Base-by-base conservation (phyloP, 73 alveolate species). In the Tetrahymena borealis region DNA sequence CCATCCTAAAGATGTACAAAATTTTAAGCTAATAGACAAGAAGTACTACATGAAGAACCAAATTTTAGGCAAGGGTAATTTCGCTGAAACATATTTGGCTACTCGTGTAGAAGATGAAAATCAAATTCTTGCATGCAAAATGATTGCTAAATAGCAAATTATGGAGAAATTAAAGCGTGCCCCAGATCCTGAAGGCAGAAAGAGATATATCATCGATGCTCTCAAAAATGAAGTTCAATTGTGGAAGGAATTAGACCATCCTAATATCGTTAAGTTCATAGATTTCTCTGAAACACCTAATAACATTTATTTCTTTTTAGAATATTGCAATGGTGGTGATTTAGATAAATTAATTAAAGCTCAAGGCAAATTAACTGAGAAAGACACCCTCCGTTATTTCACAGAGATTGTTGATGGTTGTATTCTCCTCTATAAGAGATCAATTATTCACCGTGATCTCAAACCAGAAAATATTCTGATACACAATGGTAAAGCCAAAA, bases 51-150 rank as follows among this genome's bases (percentile, higher is more conserved):
- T 93, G 79, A 93, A 93, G 91, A 93, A 91, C 35, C 90, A 91
- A 7, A 90, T 79, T 28, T 40, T 93, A 90, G 95, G 95, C 41
- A 93, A 93, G 90, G 95, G 95, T 15, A 93, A 85, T 93, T 85
- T 79, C 79, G 95, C 95, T 31, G 95, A 93, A 32, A 93, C 95
- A 78, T 93, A 93, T 90, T 78, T 93, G 78, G 95, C 95, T 15
- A 93, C 95, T 40, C 91, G 90, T 32, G 60, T 39, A 39, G 95
- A 93, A 12, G 40, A 93, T 85, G 95, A 93, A 90, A 93, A 93
- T 39, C 33, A 79, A 24, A 92, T 93, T 35, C 79, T 32, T 38
- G 95, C 95, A 39, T 93, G 95, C 91, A 93, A 93, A 41, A 39
- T 93, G 79, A 93, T 93, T 39, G 95, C 95, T 79, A 93, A 93